Evolutionary conservation across 2,329 filamentous ascomycete genomes (phyloP).

Genomic region (Aureobasidium sp.): DNA sequence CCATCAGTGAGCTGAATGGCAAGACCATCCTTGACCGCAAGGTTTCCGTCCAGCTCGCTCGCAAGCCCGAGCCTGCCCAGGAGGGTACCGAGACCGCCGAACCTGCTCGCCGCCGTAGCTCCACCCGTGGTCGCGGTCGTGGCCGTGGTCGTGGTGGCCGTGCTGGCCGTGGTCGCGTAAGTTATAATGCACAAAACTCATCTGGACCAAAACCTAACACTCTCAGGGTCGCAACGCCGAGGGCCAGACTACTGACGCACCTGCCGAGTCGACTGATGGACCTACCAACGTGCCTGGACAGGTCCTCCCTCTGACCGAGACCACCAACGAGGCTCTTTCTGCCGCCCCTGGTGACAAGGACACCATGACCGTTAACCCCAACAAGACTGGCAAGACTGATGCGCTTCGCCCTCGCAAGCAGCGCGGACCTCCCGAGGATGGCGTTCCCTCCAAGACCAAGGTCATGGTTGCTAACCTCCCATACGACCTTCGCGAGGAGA

Average conservation of each 20-base stretch:
- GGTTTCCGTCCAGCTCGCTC: slow-evolving; percentile 96
- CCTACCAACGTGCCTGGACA: slow-evolving; percentile 47
- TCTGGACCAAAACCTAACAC: background rate
- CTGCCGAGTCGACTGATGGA: slow-evolving; percentile 40
- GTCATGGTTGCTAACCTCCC: slow-evolving; percentile 99
- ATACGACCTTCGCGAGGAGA: slow-evolving; percentile 95
- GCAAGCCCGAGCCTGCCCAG: slow-evolving; percentile 83
- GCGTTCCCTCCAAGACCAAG: slow-evolving; percentile 98
- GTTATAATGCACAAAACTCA: slow-evolving; percentile 32
- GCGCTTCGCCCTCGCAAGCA: slow-evolving; percentile 59
- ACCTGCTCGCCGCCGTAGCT: slow-evolving; percentile 51
- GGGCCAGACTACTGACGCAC: slow-evolving; percentile 43
- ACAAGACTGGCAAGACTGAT: slow-evolving; percentile 39
- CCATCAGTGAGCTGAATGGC: slow-evolving; percentile 90
- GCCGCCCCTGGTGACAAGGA: slow-evolving; percentile 44
- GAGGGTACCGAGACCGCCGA: slow-evolving; percentile 74
- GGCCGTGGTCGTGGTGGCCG: slow-evolving; percentile 56
- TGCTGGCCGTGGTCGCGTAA: slow-evolving; percentile 55
- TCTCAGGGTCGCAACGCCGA: slow-evolving; percentile 16
- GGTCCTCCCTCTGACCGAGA: slow-evolving; percentile 44
- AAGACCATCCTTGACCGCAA: slow-evolving; percentile 98
- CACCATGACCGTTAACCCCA: slow-evolving; percentile 34
- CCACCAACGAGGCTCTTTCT: slow-evolving; percentile 49
- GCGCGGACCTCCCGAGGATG: slow-evolving; percentile 94
- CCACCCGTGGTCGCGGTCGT: slow-evolving; percentile 50